Conservation (phyloP, 768 basidiomycete genomes). For the Phylloporus sp. region DNA sequence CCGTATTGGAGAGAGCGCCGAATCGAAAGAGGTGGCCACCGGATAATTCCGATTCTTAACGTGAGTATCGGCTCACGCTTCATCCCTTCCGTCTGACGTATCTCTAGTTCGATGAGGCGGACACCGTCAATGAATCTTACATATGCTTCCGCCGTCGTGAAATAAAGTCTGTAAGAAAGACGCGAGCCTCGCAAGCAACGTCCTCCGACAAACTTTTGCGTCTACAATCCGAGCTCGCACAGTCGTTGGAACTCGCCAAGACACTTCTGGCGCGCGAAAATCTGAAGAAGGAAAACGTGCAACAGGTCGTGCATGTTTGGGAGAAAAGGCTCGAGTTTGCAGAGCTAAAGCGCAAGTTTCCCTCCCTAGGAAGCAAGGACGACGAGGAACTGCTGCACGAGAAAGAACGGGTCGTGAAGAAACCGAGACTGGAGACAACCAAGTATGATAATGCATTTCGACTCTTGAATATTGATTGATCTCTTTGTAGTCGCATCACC, state of each 20-base stretch:
- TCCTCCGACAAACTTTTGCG: slow-evolving; percentile 86
- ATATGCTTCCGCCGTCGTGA: slow-evolving; percentile 96
- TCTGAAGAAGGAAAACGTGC: slow-evolving; percentile 61
- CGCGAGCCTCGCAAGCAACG: slow-evolving; percentile 83
- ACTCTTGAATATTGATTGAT: background rate
- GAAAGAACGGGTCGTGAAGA: slow-evolving; percentile 63
- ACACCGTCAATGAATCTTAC: slow-evolving; percentile 87
- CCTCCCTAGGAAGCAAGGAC: slow-evolving; percentile 51
- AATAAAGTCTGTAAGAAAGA: slow-evolving; percentile 91
- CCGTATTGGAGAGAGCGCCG: slow-evolving; percentile 89
- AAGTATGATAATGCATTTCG: slow-evolving; percentile 3
- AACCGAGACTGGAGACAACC: slow-evolving; percentile 36
- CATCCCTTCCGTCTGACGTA: slow-evolving; percentile 1
- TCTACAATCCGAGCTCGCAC: slow-evolving; percentile 68
- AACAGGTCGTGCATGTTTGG: slow-evolving; percentile 65
- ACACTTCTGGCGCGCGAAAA: slow-evolving; percentile 67
- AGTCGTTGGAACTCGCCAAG: slow-evolving; percentile 68
- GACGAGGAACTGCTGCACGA: slow-evolving; percentile 74
- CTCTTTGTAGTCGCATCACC: slow-evolving; percentile 38
- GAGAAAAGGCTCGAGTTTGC: slow-evolving; percentile 69
- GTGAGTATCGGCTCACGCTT: slow-evolving; percentile 40
- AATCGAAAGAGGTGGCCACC: slow-evolving; percentile 70
- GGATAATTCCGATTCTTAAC: slow-evolving; percentile 84
- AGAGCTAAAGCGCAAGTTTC: slow-evolving; percentile 76
- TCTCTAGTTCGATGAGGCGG: slow-evolving; percentile 77